phyloP scores from a whole-genome alignment of 2,329 filamentous ascomycete species.

The Xylaria sp. region DNA sequence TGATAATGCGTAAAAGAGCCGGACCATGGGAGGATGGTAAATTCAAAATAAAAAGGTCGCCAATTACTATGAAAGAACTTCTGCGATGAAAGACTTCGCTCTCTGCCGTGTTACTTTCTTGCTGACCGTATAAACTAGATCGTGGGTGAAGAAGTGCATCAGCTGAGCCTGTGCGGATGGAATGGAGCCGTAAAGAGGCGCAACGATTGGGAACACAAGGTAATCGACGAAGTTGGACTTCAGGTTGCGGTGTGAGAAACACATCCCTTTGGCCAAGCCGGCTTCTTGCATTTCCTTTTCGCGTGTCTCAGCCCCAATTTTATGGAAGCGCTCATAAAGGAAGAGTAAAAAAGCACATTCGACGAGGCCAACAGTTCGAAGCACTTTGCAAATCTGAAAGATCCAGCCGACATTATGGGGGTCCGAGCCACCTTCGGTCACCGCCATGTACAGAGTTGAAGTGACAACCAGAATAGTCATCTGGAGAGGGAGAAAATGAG shows the following conservation, averaged over 20 bases:
- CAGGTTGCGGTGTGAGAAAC: conserved; percentile 69
- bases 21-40: conserved; percentile 37
- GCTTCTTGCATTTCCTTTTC: conserved; percentile 75
- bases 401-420: conserved; percentile 67
- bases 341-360: conserved; percentile 72
- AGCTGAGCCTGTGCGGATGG: conserved; percentile 75
- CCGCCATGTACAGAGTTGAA: conserved; percentile 68
- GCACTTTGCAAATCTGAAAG: conserved; percentile 67
- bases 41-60: conserved; percentile 31
- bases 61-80: conserved; percentile 57
- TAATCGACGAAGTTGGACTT: conserved; percentile 71
- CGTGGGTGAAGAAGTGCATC: conserved; percentile 75
- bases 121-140: conserved; percentile 77
- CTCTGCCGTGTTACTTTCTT: conserved; percentile 71
- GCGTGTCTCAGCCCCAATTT: conserved; percentile 67
- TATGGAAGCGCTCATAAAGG: conserved; percentile 76
- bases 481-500: conserved; percentile 77
- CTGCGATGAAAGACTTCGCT: conserved; percentile 57
- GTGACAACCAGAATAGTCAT: conserved; percentile 72
- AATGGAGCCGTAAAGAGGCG: conserved; percentile 74
- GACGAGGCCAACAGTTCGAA: conserved; percentile 71
- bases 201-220: conserved; percentile 72
- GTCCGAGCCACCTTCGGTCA: conserved; percentile 63
- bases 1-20: conserved; percentile 27
- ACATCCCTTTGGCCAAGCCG: conserved; percentile 72